Evolutionary conservation across 139 green algal genomes (phyloP).

Genomic region (Raphidocelis subcapitata): DNA sequence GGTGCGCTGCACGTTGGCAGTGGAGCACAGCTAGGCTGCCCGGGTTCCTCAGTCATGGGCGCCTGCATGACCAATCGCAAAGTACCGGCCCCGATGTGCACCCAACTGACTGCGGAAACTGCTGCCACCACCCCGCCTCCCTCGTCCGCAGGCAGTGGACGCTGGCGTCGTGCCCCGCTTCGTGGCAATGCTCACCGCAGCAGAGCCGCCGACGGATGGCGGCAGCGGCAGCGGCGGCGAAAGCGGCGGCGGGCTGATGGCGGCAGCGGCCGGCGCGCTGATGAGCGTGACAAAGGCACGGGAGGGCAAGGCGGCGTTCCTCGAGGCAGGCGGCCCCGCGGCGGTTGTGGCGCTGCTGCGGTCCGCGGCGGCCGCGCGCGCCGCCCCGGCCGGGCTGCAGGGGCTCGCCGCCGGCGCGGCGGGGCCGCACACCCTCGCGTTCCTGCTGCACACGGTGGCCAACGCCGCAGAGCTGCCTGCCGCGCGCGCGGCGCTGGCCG

Average conservation of each 20-base stretch:
- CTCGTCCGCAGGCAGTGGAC: conserved; percentile 12
- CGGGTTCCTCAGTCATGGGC: too few relatives aligned
- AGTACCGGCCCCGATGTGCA: too few relatives aligned
- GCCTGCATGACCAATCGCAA: too few relatives aligned
- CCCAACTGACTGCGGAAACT: background rate
- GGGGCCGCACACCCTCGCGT: conserved; percentile 27
- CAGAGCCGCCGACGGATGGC: too few relatives aligned
- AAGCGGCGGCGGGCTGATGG: background rate
- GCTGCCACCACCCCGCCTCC: background rate
- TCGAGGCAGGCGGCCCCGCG: conserved; percentile 34
- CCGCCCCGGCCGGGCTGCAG: background rate
- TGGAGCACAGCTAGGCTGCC: background rate
- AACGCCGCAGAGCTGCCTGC: conserved; percentile 37
- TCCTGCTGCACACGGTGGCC: conserved; percentile 13
- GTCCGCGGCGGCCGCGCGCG: conserved; percentile 10
- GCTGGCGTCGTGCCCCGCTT: conserved; percentile 12
- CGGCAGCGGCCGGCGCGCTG: conserved; percentile 40
- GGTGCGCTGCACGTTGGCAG: background rate
- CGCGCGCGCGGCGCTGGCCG: conserved; percentile 15
- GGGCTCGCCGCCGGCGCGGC: background rate
- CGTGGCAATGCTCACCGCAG: background rate
- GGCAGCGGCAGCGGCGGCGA: too few relatives aligned
- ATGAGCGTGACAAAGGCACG: conserved; percentile 40
- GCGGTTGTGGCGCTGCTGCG: conserved; percentile 7
- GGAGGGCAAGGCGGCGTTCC: conserved; percentile 49